phyloP scores from a whole-genome alignment of 2,329 filamentous ascomycete genomes.

The Cladophialophora bantiana region DNA sequence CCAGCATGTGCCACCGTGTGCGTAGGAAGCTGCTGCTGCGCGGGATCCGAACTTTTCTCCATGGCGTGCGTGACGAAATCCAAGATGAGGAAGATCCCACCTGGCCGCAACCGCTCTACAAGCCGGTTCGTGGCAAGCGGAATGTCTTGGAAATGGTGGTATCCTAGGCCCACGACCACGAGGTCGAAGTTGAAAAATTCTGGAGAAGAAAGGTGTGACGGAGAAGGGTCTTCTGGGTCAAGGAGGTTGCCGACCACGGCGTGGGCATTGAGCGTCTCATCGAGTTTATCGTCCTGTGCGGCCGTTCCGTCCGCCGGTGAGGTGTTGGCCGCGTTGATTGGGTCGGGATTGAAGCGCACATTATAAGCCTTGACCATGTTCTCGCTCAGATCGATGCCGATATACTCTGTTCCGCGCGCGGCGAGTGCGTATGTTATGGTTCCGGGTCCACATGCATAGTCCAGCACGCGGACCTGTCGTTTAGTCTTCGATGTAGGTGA shows the following conservation, averaged over 20 bases:
- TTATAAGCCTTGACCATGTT: slow-evolving; percentile 76
- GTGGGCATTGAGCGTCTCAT: slow-evolving; percentile 35
- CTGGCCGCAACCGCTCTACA: slow-evolving; percentile 67
- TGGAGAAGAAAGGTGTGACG: slow-evolving; percentile 62
- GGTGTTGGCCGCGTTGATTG: slow-evolving; percentile 45
- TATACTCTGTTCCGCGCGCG: slow-evolving; percentile 67
- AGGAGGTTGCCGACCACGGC: slow-evolving; percentile 62
- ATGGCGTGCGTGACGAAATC: slow-evolving; percentile 68
- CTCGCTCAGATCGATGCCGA: slow-evolving; percentile 74
- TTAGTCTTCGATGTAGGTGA: not conserved
- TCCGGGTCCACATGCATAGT: slow-evolving; percentile 79
- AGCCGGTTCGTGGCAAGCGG: slow-evolving; percentile 65
- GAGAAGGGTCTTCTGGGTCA: slow-evolving; percentile 51
- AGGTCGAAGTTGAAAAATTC: slow-evolving; percentile 75
- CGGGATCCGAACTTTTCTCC: slow-evolving; percentile 24
- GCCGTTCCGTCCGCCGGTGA: slow-evolving; percentile 62
- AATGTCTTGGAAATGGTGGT: slow-evolving; percentile 74
- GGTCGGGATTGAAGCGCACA: slow-evolving; percentile 57
- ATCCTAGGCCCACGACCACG: slow-evolving; percentile 66
- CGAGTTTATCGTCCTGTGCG: slow-evolving; percentile 48
- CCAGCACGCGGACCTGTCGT: slow-evolving; percentile 58
- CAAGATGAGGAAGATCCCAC: slow-evolving; percentile 71
- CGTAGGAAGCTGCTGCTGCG: slow-evolving; percentile 48
- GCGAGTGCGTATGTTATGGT: slow-evolving; percentile 59
- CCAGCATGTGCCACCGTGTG: slow-evolving; percentile 70